Base-by-base conservation (phyloP, 2,329 filamentous ascomycete species). In the Moelleriella libera region DNA sequence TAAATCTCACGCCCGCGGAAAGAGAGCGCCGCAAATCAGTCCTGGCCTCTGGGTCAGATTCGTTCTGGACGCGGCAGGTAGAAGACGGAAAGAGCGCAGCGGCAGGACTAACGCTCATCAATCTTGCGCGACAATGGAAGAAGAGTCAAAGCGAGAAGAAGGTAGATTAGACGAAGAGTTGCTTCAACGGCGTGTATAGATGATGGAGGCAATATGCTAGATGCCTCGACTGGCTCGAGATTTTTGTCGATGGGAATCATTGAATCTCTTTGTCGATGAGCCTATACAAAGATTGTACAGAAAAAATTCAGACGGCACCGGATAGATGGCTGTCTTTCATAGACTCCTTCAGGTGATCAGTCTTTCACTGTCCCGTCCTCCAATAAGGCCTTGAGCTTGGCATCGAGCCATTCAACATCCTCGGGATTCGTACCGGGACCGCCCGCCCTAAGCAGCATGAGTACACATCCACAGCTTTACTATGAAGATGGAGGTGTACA, bases 321-420 rank as follows among this genome's bases (percentile, higher is more conserved):
- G 21, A 21, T 21, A 21, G 21, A 21, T 21, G 21, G 21, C 2
- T 21, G 21, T 21, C 21, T 21, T 21, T 21, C 21, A 21, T 21
- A 21, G 21, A 21, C 21, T 21, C 8, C 34, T 37, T 37, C 34
- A 9, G 3, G 2, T 37, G 34, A 9, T 14, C 10, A 41, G 10
- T n/a, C 10, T 7, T 2, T 4, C n/a, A 12, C 40, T n/a, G 9
- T 11, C 6, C 40, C 51, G 41, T 57, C 50, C 28, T 55, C 44
- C 10, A 65, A 50, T 46, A 83, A 75, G 6, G 63, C 62, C 12
- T 64, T 68, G 49, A 86, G 58, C 52, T 74, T 74, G 30, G 76
- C 67, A 57, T 88, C 81, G 41, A 89, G 66, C 82, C 83, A 89
- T 55, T 76, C 75, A 2, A 82, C 73, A 60, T 89, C 85, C 32